Evolutionary conservation across 768 basidiomycete species (phyloP), one percentile per base, ranked within the genome.

Genomic region (Pleurotus djamor): DNA sequence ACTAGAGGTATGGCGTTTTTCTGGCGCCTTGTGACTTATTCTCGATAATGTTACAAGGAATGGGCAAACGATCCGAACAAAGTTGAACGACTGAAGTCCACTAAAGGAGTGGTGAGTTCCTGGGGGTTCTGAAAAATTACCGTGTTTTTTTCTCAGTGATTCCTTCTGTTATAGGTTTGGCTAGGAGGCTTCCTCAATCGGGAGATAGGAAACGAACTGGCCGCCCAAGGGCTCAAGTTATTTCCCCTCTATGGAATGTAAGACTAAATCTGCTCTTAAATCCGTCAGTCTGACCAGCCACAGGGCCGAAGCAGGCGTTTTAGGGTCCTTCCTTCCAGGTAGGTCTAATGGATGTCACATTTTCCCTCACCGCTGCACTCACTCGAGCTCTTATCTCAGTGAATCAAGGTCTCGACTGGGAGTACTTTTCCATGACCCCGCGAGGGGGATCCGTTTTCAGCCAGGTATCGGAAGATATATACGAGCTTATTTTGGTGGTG

Each of bases 151-250:
- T n/a, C n/a, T n/a, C n/a, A n/a, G n/a, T n/a, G n/a, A n/a, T n/a
- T n/a, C n/a, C n/a, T n/a, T n/a, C n/a, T n/a, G n/a, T 14, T 33
- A 9, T 28, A 61, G 60, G 37, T 58, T 32, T 61, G 13, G 34
- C 41, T 57, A 6, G 60, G 60, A 6, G 57, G 60, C 21, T 41
- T 58, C 37, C 17, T 61, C 9, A 61, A 61, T 48, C 17, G 13
- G 3, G 16, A 14, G 33, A 51, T 58, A 17, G 60, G 60, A n/a
- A 21, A 58, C 32, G 7, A 5, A 17, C 41, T 61, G 17, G 60
- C 57, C 14, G 28, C 34, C 21, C 35, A 56, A 45, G 54, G 54
- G 14, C 36, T 56, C 37, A 14, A 28, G 37, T 14, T 56, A 28
- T 34, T 41, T 38, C 37, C 54, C 14, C 43, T 56, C 33, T 56